Percentiles rank a stretch among this genome's conserved stretches.
Evolutionary conservation across 1,284 basidiomycete genomes (phyloP).

Genomic region (Ganoderma resinaceum): DNA sequence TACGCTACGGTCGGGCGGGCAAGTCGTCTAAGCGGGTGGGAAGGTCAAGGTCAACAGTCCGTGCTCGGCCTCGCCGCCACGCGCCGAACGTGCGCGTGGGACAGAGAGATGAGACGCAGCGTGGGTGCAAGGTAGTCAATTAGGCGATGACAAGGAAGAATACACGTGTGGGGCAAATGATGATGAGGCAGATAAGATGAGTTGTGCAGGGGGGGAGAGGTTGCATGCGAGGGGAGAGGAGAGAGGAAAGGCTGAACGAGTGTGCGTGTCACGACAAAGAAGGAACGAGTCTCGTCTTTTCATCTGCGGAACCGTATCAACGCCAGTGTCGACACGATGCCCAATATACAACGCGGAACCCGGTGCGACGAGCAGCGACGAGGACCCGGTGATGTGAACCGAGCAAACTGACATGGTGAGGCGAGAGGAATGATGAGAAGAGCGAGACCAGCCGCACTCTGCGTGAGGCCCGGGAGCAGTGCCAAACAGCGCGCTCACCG

Average conservation of each 20-base stretch:
- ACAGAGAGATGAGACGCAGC: constrained; percentile 11
- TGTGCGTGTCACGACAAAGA: constrained; percentile 31
- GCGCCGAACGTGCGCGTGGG: constrained; percentile 4
- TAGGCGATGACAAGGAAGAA: constrained; percentile 22
- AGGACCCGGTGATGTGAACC: constrained; percentile 4
- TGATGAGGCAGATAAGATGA: constrained; percentile 10
- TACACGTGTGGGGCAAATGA: constrained; percentile 18
- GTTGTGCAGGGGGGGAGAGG: constrained; percentile 7
- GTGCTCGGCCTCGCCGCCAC: constrained; percentile 20
- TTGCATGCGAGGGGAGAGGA: constrained; percentile 11
- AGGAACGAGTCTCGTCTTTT: constrained; percentile 23
- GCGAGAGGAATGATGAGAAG: not conserved
- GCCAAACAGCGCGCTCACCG: constrained; percentile 48
- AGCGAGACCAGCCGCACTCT: constrained; percentile 15
- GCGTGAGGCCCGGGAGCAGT: constrained; percentile 14
- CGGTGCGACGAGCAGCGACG: constrained; percentile 23
- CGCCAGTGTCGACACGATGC: constrained; percentile 26
- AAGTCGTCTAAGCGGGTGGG: constrained; percentile 32
- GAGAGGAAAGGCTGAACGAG: constrained; percentile 20
- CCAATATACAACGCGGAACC: constrained; percentile 19
- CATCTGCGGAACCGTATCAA: constrained; percentile 23
- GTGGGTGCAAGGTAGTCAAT: constrained; percentile 14
- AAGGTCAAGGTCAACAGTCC: constrained; percentile 32
- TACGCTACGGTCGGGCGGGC: constrained; percentile 35
- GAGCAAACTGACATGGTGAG: constrained; percentile 8